A percentile compares a stretch with the other conserved stretches of the same genome.
Evolutionary conservation across 768 basidiomycete species (phyloP).

Genomic region (Boletus pseudo-olivaceus): DNA sequence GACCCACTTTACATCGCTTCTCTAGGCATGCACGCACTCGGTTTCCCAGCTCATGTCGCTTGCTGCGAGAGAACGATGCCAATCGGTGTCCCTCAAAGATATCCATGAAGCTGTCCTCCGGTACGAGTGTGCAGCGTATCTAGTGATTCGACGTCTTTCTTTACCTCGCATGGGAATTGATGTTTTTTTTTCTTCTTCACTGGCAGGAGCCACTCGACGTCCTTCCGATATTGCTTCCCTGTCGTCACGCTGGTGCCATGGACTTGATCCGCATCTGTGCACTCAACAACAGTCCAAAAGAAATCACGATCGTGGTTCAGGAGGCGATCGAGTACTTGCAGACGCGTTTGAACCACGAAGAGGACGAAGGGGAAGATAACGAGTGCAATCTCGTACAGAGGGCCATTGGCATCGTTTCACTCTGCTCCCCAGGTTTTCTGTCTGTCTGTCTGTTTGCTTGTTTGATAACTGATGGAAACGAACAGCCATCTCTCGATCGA

Average conservation of each 20-base stretch:
- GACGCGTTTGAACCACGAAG: constrained; percentile 9
- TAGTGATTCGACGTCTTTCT: constrained; percentile 9
- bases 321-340: constrained; percentile 36
- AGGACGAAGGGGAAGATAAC: constrained; percentile 17
- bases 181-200: neutral
- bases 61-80: constrained; percentile 7
- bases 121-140: constrained; percentile 13
- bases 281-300: constrained; percentile 36
- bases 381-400: constrained; percentile 6
- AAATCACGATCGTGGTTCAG: constrained; percentile 40
- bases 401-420: constrained; percentile 11
- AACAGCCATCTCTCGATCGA: constrained; percentile 26
- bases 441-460: neutral
- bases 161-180: neutral
- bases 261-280: constrained; percentile 35
- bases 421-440: constrained; percentile 27
- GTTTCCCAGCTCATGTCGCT: constrained; percentile 20
- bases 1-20: neutral
- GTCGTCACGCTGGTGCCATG: constrained; percentile 25
- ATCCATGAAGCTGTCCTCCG: constrained; percentile 15
- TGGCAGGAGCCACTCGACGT: constrained; percentile 39
- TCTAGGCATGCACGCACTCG: constrained; percentile 15
- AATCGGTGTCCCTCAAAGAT: constrained; percentile 11
- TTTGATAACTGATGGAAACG: neutral
- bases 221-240: constrained; percentile 36